phyloP scores from a whole-genome alignment of 306 rosid genomes.

The Argentina anserina region DNA sequence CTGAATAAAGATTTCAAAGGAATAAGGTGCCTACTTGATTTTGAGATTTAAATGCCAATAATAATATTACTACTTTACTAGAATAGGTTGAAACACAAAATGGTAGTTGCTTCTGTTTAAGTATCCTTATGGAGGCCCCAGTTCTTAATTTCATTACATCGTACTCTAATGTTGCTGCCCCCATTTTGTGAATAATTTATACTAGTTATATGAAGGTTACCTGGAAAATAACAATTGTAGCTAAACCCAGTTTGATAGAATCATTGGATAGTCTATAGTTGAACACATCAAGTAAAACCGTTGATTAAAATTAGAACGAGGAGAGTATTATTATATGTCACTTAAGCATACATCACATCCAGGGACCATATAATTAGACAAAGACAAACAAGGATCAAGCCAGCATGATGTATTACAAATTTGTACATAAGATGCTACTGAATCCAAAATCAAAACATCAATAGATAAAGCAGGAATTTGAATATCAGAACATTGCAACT shows the following conservation, averaged over 20 bases:
- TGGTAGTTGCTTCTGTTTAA: constrained; percentile 20
- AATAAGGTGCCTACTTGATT: constrained; percentile 61
- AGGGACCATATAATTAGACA: background rate
- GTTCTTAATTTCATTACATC: constrained; percentile 1
- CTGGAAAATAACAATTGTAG: no score
- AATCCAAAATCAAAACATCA: background rate
- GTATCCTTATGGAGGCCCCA: constrained; percentile 12
- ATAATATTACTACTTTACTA: constrained; percentile 8
- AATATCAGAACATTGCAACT: no score
- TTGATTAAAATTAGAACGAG: no score
- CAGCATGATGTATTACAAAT: background rate
- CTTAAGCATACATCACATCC: background rate
- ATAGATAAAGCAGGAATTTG: background rate
- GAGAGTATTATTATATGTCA: no score
- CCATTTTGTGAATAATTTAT: background rate
- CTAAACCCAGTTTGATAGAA: no score
- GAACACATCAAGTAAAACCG: no score
- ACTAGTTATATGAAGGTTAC: no score
- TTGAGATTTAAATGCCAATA: constrained; percentile 18
- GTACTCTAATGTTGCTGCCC: background rate
- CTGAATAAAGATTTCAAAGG: constrained; percentile 98
- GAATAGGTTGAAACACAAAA: constrained; percentile 1
- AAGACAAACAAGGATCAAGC: background rate
- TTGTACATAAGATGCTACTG: background rate
- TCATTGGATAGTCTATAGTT: no score